Conservation (phyloP, 257 asterid species). For the Misopates orontium region DNA sequence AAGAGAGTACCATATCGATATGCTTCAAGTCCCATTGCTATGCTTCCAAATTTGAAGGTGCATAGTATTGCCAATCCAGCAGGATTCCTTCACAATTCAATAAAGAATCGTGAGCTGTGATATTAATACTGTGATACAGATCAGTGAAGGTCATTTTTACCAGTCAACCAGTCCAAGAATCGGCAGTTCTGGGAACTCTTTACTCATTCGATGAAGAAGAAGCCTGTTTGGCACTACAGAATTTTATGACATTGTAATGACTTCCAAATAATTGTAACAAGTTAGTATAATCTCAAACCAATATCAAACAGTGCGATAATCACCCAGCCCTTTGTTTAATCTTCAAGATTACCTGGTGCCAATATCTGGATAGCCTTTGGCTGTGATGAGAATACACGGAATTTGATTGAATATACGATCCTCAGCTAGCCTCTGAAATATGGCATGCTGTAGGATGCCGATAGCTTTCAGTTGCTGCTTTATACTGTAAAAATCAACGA, state of each 20-base stretch:
- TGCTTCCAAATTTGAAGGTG: slow-evolving; percentile 87
- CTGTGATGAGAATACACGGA: slow-evolving; percentile 87
- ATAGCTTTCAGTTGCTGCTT: slow-evolving; percentile 24
- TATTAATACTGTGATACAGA: slow-evolving; percentile 1
- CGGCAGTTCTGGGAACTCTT: slow-evolving; percentile 61
- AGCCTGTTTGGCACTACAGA: slow-evolving; percentile 43
- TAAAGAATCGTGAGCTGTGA: slow-evolving; percentile 14
- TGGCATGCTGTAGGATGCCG: slow-evolving; percentile 69
- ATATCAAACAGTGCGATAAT: background rate
- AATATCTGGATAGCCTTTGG: slow-evolving; percentile 95
- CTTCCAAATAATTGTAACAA: background rate
- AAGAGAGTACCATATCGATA: slow-evolving; percentile 72
- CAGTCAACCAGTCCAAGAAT: slow-evolving; percentile 92
- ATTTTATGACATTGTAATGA: background rate
- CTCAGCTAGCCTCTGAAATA: slow-evolving; percentile 94
- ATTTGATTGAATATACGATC: slow-evolving; percentile 76
- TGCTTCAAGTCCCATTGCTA: slow-evolving; percentile 94
- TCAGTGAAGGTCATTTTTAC: slow-evolving; percentile 39
- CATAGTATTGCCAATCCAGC: slow-evolving; percentile 97
- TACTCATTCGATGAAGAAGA: slow-evolving; percentile 79
- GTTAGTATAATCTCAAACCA: background rate
- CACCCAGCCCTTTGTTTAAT: background rate
- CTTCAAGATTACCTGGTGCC: slow-evolving; percentile 63
- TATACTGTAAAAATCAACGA: background rate
- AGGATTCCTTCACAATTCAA: slow-evolving; percentile 65